Evolutionary conservation across 352 stramenopile genomes (phyloP), one percentile per base, ranked within the genome.

Genomic region (Globisporangium ultimum): DNA sequence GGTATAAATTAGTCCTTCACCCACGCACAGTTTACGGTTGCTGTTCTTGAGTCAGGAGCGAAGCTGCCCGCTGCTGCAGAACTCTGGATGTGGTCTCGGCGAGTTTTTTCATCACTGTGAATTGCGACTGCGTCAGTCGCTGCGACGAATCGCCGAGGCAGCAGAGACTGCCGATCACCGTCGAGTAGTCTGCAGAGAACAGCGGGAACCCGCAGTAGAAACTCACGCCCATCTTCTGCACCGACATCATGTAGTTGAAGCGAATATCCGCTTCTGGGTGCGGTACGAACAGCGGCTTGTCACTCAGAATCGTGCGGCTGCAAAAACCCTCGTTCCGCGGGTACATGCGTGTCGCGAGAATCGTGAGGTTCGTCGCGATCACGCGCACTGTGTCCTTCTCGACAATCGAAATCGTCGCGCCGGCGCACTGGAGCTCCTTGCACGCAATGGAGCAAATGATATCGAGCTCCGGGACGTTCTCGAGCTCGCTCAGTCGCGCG

Each of bases 141-240:
- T 32, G 24, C 24, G 24, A 32, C 24, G 24, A 32, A 32, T 32
- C 24, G 24, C 24, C 24, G 24, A 32, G 24, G 24, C 24, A 32
- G 24, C 24, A 32, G 24, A 32, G 24, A 32, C 24, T 32, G 24
- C 24, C 24, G 24, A 32, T 32, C 24, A 32, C 24, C 5, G 5
- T 32, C 24, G 24, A 6, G 24, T 32, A 32, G 24, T 32, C 24
- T 32, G 24, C 24, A 32, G 24, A 32, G 24, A 32, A 32, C 24
- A 32, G 24, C 6, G 78, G 74, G 57, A 87, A 87, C 9, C 70
- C 78, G 48, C 76, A 84, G 70, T 87, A 88, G 63, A 85, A 88
- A 14, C 70, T 68, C 42, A 71, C 54, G 18, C 66, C 66, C 11
- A 67, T 52, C 12, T 70, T 53, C 24, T 62, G 45, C 14, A 84